Base-by-base conservation (phyloP, 352 stramenopile species). In the Phytophthora hibernalis region DNA sequence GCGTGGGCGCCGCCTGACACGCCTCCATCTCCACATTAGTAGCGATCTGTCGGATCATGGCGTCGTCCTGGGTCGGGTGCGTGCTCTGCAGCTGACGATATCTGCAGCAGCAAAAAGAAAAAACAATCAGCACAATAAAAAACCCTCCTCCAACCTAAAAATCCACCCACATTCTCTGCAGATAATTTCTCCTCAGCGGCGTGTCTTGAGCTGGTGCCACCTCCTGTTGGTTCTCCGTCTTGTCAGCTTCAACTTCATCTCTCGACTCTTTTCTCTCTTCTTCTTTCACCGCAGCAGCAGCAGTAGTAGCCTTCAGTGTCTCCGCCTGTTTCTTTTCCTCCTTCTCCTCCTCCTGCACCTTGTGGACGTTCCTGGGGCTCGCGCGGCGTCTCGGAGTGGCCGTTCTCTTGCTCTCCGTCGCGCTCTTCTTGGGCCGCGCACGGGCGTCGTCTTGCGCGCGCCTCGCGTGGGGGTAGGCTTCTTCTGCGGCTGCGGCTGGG, bases 11-110 rank as follows among this genome's bases (percentile, higher is more conserved):
- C 57, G 83, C 81, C 22, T 76, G 70, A 33, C 82, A 93, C 11
- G 82, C 72, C 33, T 89, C 79, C 74, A 91, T 87, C 74, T 94
- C 85, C 15, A 92, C 52, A 21, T 76, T 86, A 4, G 78, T 90
- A 7, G 85, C 85, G n/a, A 89, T 58, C 21, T 87, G 69, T 0
- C 82, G 78, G 26, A 91, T 70, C 28, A 72, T 64, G 0, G 60
- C 38, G 31, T 91, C 76, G 16, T 90, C 77, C 52, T 92, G 74
- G 30, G 78, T 79, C 13, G 68, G 79, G 44, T 90, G 79, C 0
- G 79, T 89, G 33, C 72, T 80, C 44, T 87, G 77, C 30, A 92
- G 65, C 50, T 91, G 79, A 8, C 73, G 82, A 55, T 91, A 93
- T 28, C 83, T 93, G 68, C 24, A 51, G 33, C 10, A 26, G n/a